These are phyloP conservation scores for Phytophthora meadii DNA, from an alignment of 352 stramenopile species.

Conservation along the genomic window DNA sequence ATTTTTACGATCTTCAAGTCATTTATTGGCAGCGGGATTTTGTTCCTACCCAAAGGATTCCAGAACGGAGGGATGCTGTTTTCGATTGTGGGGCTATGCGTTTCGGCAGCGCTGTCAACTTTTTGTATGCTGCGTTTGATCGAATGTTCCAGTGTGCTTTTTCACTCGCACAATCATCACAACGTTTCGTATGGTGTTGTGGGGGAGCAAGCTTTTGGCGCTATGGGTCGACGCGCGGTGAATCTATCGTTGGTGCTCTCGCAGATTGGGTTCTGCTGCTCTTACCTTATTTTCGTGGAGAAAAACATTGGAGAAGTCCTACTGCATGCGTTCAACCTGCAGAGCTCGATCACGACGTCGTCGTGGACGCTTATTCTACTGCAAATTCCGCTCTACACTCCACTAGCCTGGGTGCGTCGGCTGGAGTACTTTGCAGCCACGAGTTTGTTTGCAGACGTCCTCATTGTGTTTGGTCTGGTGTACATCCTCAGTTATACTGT, in stretches of 20 bases:
- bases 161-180: slow-evolving; percentile 20
- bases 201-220: slow-evolving; percentile 53
- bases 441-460: slow-evolving; percentile 63
- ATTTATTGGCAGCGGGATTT: slow-evolving; percentile 69
- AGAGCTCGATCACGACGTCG: slow-evolving; percentile 41
- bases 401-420: slow-evolving; percentile 62
- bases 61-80: slow-evolving; percentile 75
- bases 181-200: slow-evolving; percentile 62
- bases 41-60: slow-evolving; percentile 70
- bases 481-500: slow-evolving; percentile 61
- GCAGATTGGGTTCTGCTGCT: slow-evolving; percentile 74
- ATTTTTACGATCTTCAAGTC: slow-evolving; percentile 75
- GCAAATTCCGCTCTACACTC: slow-evolving; percentile 69
- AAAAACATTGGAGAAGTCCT: slow-evolving; percentile 69
- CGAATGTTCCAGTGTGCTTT: slow-evolving; percentile 47
- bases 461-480: slow-evolving; percentile 59
- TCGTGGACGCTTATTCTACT: slow-evolving; percentile 64
- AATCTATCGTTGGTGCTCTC: slow-evolving; percentile 73
- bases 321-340: slow-evolving; percentile 49
- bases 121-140: slow-evolving; percentile 70
- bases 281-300: slow-evolving; percentile 76
- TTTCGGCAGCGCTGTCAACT: slow-evolving; percentile 57
- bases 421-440: slow-evolving; percentile 73
- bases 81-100: slow-evolving; percentile 52
- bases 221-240: slow-evolving; percentile 49